A percentile compares a stretch with the other conserved stretches of the same genome.
Evolutionary conservation across 1,284 basidiomycete genomes (phyloP).

Genomic region (Rhodotorula sp.): DNA sequence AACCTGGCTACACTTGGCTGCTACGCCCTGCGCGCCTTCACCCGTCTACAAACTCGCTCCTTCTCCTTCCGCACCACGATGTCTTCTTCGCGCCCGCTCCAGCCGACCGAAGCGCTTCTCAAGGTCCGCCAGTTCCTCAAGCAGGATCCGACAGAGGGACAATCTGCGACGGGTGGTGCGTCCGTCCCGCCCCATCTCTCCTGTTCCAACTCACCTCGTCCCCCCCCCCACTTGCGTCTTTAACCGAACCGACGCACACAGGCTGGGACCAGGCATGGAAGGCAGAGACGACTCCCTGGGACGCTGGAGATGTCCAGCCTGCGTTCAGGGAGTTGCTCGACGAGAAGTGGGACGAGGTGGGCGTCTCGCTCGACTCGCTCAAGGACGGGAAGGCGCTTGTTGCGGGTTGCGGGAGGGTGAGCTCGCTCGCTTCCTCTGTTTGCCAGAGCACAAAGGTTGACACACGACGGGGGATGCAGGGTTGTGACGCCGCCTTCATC

Average conservation of each 20-base stretch:
- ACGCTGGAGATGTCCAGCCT: slow-evolving; percentile 26
- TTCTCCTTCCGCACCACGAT: slow-evolving; percentile 1
- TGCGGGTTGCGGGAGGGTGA: slow-evolving; percentile 31
- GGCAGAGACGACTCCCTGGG: slow-evolving; percentile 24
- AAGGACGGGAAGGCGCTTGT: slow-evolving; percentile 25
- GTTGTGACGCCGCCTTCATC: slow-evolving; percentile 41
- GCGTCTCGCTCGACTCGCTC: slow-evolving; percentile 1
- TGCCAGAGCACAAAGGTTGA: too few species aligned
- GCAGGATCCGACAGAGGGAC: slow-evolving; percentile 6
- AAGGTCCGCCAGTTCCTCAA: slow-evolving; percentile 17
- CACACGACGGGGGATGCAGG: slow-evolving; percentile 1
- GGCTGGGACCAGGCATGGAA: slow-evolving; percentile 35
- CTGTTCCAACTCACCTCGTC: neutral
- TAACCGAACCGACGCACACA: neutral
- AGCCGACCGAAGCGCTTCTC: neutral
- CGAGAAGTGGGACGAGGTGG: slow-evolving; percentile 17
- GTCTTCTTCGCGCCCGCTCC: neutral
- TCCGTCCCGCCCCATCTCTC: neutral
- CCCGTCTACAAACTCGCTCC: too few species aligned
- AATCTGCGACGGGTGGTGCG: slow-evolving; percentile 5
- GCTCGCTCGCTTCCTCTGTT: neutral
- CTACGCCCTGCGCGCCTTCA: too few species aligned
- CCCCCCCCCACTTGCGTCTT: too few species aligned
- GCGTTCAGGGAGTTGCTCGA: slow-evolving; percentile 33
- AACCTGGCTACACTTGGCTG: too few species aligned